These are phyloP conservation scores for Zopfia rhizophila DNA, from an alignment of 2,329 filamentous ascomycete genomes.

Conservation along the genomic window DNA sequence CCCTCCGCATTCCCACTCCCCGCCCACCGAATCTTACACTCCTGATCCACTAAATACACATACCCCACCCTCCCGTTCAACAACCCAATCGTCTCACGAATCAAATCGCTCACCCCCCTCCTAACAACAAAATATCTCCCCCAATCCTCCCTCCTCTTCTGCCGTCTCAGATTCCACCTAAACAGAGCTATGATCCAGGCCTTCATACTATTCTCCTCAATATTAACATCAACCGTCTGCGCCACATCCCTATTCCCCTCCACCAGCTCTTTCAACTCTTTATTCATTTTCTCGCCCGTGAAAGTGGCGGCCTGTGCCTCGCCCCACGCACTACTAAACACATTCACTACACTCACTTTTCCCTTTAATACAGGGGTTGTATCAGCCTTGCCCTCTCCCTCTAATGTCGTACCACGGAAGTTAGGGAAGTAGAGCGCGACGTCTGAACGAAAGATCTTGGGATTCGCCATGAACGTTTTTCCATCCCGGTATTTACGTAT, in stretches of 20 bases:
- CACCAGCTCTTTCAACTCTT: constrained; percentile 73
- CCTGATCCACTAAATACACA: constrained; percentile 86
- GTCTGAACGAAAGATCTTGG: constrained; percentile 83
- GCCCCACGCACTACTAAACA: constrained; percentile 89
- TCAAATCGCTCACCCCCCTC: constrained; percentile 64
- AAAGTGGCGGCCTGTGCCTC: constrained; percentile 82
- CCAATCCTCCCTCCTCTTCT: constrained; percentile 62
- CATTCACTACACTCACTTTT: constrained; percentile 78
- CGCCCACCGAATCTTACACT: constrained; percentile 94
- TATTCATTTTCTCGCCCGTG: constrained; percentile 70
- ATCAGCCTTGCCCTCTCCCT: constrained; percentile 63
- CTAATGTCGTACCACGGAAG: constrained; percentile 80
- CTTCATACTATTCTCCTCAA: constrained; percentile 81
- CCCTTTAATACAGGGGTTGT: constrained; percentile 81
- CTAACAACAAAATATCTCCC: constrained; percentile 68
- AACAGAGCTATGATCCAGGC: constrained; percentile 67
- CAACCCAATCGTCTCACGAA: constrained; percentile 71
- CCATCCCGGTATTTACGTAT: constrained; percentile 79
- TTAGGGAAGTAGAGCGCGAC: constrained; percentile 94
- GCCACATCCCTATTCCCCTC: constrained; percentile 62
- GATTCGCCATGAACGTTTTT: constrained; percentile 90
- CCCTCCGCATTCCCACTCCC: constrained; percentile 77
- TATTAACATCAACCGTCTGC: constrained; percentile 87
- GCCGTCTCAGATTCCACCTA: constrained; percentile 60
- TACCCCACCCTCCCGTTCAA: constrained; percentile 94